Percentiles rank a stretch among this genome's conserved stretches.
Conservation (phyloP, 768 basidiomycete species). For the Lactarius pseudohatsudake region DNA sequence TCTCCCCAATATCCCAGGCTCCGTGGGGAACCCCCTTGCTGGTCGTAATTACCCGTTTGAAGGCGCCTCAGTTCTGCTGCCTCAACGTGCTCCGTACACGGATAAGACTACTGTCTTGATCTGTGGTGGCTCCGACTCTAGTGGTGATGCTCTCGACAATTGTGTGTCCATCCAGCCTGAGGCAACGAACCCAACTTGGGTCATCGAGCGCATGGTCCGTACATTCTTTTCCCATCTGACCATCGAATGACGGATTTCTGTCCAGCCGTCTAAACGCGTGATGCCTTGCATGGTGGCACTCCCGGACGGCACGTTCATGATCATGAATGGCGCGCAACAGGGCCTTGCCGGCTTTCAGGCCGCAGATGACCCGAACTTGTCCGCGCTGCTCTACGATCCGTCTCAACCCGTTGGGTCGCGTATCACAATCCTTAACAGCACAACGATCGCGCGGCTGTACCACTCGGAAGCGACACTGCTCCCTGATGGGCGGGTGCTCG, state of each 20-base stretch:
- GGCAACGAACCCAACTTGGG: slow-evolving; percentile 59
- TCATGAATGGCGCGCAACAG: slow-evolving; percentile 69
- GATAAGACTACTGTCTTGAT: slow-evolving; percentile 66
- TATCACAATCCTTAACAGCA: slow-evolving; percentile 61
- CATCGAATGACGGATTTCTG: neutral
- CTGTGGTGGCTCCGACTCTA: slow-evolving; percentile 70
- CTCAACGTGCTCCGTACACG: slow-evolving; percentile 71
- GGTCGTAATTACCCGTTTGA: slow-evolving; percentile 79
- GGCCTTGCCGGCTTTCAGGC: slow-evolving; percentile 74
- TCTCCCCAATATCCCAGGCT: slow-evolving; percentile 58
- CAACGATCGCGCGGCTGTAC: slow-evolving; percentile 72
- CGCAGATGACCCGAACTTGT: slow-evolving; percentile 35
- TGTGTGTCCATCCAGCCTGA: slow-evolving; percentile 73
- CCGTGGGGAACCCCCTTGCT: slow-evolving; percentile 67
- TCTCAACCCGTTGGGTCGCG: slow-evolving; percentile 55
- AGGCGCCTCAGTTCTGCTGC: slow-evolving; percentile 68
- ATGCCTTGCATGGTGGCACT: slow-evolving; percentile 74
- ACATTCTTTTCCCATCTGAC: neutral
- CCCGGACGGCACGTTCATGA: slow-evolving; percentile 69
- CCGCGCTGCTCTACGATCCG: slow-evolving; percentile 69
- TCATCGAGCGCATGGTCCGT: slow-evolving; percentile 75
- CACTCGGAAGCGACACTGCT: slow-evolving; percentile 42
- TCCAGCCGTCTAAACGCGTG: slow-evolving; percentile 67
- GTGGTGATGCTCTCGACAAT: slow-evolving; percentile 58
- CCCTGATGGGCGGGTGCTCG: slow-evolving; percentile 72